These are phyloP conservation scores for Simmondsia chinensis DNA, from an alignment of 148 eudicot genomes.

Conservation along the genomic window DNA sequence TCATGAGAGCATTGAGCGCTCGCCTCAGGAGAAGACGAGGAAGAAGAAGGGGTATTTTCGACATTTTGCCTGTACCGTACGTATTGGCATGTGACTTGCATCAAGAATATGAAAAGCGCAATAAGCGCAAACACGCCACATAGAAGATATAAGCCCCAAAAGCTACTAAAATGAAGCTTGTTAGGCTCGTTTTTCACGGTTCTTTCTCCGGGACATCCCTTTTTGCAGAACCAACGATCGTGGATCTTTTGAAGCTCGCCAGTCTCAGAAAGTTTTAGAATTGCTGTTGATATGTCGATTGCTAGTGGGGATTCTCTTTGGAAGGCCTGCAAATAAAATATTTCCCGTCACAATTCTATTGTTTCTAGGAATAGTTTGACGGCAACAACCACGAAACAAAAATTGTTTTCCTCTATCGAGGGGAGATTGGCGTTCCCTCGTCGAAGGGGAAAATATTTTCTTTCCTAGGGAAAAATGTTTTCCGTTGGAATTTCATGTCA, in stretches of 20 bases:
- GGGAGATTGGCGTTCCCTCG: no score
- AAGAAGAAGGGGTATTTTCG: constrained; percentile 6
- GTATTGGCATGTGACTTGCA: constrained; percentile 12
- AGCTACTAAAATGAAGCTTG: constrained; percentile 21
- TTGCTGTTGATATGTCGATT: neutral
- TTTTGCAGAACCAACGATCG: neutral
- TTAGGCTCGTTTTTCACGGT: constrained; percentile 1
- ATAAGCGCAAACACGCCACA: constrained; percentile 8
- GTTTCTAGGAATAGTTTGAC: no score
- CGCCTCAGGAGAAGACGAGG: constrained; percentile 6
- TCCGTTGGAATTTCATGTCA: no score
- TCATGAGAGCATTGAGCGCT: constrained; percentile 1
- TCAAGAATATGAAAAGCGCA: constrained; percentile 8
- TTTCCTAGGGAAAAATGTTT: no score
- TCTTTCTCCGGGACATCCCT: constrained; percentile 7
- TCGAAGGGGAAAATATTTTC: no score
- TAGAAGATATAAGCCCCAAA: constrained; percentile 12
- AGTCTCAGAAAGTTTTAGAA: neutral
- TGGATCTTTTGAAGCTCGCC: neutral
- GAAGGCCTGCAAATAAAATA: no score
- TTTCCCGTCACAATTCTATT: no score
- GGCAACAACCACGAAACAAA: no score
- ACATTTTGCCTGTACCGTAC: constrained; percentile 6
- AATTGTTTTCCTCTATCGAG: no score
- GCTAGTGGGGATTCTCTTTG: no score